These are phyloP conservation scores for Haplosporangium sp. DNA, from an alignment of 371 early-diverging fungal genomes.

Conservation along the genomic window DNA sequence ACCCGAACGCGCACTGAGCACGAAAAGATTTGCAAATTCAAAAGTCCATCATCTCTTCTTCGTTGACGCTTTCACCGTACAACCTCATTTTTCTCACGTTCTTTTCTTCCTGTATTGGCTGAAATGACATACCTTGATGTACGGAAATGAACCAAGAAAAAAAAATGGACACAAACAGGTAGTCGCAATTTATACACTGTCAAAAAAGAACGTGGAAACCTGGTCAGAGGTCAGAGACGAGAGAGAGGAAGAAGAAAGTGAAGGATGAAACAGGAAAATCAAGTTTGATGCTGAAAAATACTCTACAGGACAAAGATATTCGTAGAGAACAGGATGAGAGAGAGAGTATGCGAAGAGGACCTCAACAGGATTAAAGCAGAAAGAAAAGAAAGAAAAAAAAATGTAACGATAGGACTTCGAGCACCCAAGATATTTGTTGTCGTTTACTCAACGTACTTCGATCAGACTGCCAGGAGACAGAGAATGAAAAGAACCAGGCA, in stretches of 20 bases:
- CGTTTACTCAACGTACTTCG: not conserved
- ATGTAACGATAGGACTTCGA: too few relatives aligned
- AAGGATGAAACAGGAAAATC: not conserved
- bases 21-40: too few relatives aligned
- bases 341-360: not conserved
- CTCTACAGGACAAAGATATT: not conserved
- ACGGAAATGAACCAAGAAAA: not conserved
- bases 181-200: not conserved
- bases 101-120: too few relatives aligned
- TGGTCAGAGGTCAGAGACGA: not conserved
- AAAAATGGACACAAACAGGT: not conserved
- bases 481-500: conserved; percentile 1
- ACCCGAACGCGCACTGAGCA: too few relatives aligned
- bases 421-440: not conserved
- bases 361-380: not conserved
- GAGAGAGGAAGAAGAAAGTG: not conserved
- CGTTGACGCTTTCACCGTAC: too few relatives aligned
- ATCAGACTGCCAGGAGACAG: not conserved
- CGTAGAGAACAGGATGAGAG: not conserved
- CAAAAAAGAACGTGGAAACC: not conserved
- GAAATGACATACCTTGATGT: not conserved
- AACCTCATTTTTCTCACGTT: too few relatives aligned
- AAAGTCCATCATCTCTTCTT: too few relatives aligned
- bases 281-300: not conserved
- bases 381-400: not conserved